Evolutionary conservation across 2,329 filamentous ascomycete genomes (phyloP).

Genomic region (Pestalotiopsis sp.): DNA sequence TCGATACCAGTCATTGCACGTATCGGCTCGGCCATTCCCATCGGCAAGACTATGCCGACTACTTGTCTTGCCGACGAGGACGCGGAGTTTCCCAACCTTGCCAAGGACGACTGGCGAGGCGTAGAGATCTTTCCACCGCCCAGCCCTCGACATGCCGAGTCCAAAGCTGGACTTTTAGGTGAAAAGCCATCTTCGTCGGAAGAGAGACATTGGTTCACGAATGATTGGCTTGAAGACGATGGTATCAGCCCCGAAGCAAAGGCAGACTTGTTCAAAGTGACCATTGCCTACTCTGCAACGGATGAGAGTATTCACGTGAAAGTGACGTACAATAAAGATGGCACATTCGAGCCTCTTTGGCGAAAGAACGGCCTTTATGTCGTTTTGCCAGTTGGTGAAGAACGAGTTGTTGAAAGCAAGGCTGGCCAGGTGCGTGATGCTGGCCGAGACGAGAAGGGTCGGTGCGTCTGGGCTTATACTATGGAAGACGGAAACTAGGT

Average conservation of each 20-base stretch:
- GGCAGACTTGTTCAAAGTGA: constrained; percentile 23
- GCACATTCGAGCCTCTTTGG: constrained; percentile 30
- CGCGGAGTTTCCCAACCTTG: constrained; percentile 38
- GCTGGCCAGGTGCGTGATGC: background rate
- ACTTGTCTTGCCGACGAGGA: constrained; percentile 36
- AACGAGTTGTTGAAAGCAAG: constrained; percentile 22
- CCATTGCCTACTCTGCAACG: constrained; percentile 22
- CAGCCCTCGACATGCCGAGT: constrained; percentile 12
- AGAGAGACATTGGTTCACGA: constrained; percentile 19
- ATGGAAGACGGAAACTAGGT: background rate
- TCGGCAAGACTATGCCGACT: constrained; percentile 36
- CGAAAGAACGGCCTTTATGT: constrained; percentile 24
- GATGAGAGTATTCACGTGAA: constrained; percentile 19
- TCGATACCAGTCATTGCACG: constrained; percentile 42
- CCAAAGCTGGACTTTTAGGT: background rate
- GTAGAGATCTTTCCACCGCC: constrained; percentile 45
- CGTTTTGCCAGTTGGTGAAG: constrained; percentile 32
- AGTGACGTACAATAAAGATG: constrained; percentile 17
- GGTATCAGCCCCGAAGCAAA: constrained; percentile 27
- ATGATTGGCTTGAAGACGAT: constrained; percentile 34
- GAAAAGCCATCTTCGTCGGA: background rate
- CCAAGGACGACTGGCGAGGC: constrained; percentile 42
- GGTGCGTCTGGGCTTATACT: constrained; percentile 18
- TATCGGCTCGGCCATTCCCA: constrained; percentile 39
- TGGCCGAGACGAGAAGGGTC: constrained; percentile 21